Evolutionary conservation across 805 yeast genomes (phyloP).

Genomic region (Jamesozyma lodderae): DNA sequence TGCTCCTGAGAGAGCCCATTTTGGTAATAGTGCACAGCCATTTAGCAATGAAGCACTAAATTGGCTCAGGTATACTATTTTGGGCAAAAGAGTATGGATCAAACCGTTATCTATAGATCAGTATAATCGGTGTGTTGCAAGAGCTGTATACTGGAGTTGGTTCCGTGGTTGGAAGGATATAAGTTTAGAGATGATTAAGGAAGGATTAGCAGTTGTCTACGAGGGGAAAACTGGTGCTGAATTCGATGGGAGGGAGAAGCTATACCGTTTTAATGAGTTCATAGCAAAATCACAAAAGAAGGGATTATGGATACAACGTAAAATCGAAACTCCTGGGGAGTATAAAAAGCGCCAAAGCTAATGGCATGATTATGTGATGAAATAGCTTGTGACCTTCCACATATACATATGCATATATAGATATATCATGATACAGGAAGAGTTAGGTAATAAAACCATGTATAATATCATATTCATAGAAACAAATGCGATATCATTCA

Average conservation of each 20-base stretch:
- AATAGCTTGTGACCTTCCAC: neutral
- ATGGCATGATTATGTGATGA: neutral
- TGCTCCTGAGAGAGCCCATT: slow-evolving; percentile 94
- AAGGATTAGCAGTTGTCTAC: slow-evolving; percentile 81
- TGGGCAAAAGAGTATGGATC: slow-evolving; percentile 61
- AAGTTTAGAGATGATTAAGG: slow-evolving; percentile 75
- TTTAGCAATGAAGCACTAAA: slow-evolving; percentile 71
- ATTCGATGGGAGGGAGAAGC: slow-evolving; percentile 66
- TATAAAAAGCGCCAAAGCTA: slow-evolving; percentile 46
- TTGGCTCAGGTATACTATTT: slow-evolving; percentile 62
- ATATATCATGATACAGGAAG: no score
- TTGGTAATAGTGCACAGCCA: slow-evolving; percentile 89
- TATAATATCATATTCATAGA: no score
- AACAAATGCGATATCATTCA: no score
- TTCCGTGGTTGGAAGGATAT: slow-evolving; percentile 70
- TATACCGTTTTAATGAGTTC: slow-evolving; percentile 51
- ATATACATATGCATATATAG: neutral
- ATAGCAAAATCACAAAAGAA: slow-evolving; percentile 44
- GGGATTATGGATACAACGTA: slow-evolving; percentile 64
- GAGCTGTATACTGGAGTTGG: slow-evolving; percentile 46
- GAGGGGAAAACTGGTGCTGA: slow-evolving; percentile 77
- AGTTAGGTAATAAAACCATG: no score
- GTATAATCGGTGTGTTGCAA: slow-evolving; percentile 79
- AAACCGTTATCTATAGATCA: slow-evolving; percentile 81
- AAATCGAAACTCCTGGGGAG: slow-evolving; percentile 66